Evolutionary conservation across 306 rosid species (phyloP), one percentile per base, ranked within the genome.

Genomic region (Rosa chinensis): DNA sequence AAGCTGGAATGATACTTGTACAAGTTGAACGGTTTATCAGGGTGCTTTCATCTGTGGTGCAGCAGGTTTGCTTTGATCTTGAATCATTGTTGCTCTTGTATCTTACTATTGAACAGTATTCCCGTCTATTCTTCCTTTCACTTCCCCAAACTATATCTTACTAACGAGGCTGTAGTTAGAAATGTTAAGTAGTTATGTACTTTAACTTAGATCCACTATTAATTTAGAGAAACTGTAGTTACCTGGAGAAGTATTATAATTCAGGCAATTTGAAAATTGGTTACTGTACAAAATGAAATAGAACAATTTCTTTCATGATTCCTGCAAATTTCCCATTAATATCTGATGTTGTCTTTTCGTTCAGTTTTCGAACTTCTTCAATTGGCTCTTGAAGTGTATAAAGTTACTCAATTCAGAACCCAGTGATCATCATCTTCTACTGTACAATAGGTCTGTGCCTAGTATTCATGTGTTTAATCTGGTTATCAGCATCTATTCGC

Each of bases 281-380:
- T 28, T 28, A 16, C 28, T 50, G 44, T 72, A 28, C 62, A 28
- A 72, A 49, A 50, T 50, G 25, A 72, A 28, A 32, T 17, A 20
- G 56, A 70, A 28, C 8, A 49, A 28, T 20, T 20, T 74, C n/a
- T 61, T 23, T 43, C 17, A 43, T 75, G 40, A 67, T 16, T 16
- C 59, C 11, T 76, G 18, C 18, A 42, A 21, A 18, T 18, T 32
- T 82, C 69, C 28, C 47, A 18, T 48, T 76, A 49, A 58, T 53
- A 82, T 76, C 68, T 78, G 53, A 59, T 49, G 55, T 64, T 70
- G 16, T 80, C 72, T 77, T 62, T 85, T 84, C 21, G 66, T 63
- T 75, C 97, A 94, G 99, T 91, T 89, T 84, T 93, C 95, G 20
- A 94, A 94, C 81, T 91, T 94, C 90, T 94, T 92, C 92, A 92